Conservation (phyloP, 495 filamentous ascomycete species). For the Bombardia bombarda region DNA sequence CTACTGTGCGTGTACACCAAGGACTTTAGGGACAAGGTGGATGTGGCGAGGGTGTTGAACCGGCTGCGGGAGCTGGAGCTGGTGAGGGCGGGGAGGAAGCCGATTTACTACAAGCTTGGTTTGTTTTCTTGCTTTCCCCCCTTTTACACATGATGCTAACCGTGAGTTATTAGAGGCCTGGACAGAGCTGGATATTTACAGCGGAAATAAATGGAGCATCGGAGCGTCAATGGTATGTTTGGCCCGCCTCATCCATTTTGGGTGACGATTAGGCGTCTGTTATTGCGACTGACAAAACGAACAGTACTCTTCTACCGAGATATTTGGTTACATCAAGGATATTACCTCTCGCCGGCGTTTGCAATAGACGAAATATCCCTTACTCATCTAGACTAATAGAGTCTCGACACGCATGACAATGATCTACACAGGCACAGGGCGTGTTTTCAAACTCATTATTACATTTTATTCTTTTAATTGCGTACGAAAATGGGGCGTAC, state of each 20-base stretch:
- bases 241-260: background rate
- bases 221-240: slow-evolving; percentile 43
- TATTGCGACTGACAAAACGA: slow-evolving; percentile 4
- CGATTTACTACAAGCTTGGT: slow-evolving; percentile 72
- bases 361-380: too few species aligned
- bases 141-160: background rate
- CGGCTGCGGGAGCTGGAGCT: slow-evolving; percentile 53
- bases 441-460: too few species aligned
- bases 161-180: slow-evolving; percentile 50
- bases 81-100: slow-evolving; percentile 34
- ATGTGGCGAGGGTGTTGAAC: slow-evolving; percentile 58
- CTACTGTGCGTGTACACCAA: slow-evolving; percentile 72
- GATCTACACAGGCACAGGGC: too few species aligned
- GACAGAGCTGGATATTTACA: slow-evolving; percentile 60
- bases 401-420: too few species aligned
- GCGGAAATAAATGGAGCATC: slow-evolving; percentile 60
- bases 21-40: slow-evolving; percentile 60
- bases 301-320: slow-evolving; percentile 35
- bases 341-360: too few species aligned
- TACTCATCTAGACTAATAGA: too few species aligned
- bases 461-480: too few species aligned
- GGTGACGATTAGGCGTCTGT: too few species aligned
- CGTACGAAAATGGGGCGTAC: too few species aligned
- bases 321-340: slow-evolving; percentile 19
- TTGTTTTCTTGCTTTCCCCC: background rate